A percentile compares a stretch with the other conserved stretches of the same genome.
phyloP scores from a whole-genome alignment of 371 early-diverging fungal genomes.

The Mucor sp. region DNA sequence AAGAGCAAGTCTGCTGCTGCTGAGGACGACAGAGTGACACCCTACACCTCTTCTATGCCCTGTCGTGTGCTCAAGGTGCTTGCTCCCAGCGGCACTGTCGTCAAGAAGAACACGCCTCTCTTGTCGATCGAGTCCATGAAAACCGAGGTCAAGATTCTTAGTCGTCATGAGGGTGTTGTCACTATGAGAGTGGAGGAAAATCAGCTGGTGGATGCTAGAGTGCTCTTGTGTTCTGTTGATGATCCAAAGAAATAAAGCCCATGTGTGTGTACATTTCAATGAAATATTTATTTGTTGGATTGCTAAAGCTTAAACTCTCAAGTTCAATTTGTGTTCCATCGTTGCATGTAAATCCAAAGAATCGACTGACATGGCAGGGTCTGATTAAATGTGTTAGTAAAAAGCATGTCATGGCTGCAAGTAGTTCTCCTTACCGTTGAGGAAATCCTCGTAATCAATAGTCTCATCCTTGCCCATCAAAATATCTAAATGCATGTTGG shows the following conservation, averaged over 20 bases:
- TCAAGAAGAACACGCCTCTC: constrained; percentile 64
- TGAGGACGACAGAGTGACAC: constrained; percentile 59
- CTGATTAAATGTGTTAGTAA: constrained; percentile 26
- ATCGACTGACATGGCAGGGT: constrained; percentile 63
- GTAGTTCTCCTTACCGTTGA: constrained; percentile 62
- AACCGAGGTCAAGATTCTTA: constrained; percentile 69
- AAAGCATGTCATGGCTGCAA: not conserved
- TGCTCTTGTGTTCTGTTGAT: constrained; percentile 63
- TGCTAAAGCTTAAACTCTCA: constrained; percentile 28
- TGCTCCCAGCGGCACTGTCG: constrained; percentile 53
- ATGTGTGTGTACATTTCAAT: not conserved
- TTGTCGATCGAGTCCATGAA: constrained; percentile 80
- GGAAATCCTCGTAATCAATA: constrained; percentile 90
- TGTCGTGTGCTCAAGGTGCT: constrained; percentile 68
- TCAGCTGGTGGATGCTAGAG: constrained; percentile 69
- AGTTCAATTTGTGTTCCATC: constrained; percentile 65
- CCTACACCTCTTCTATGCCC: constrained; percentile 78
- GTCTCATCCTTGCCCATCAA: constrained; percentile 85
- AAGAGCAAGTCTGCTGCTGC: constrained; percentile 42
- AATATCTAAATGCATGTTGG: constrained; percentile 85
- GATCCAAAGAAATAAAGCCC: constrained; percentile 24
- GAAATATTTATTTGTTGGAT: not conserved
- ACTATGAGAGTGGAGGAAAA: constrained; percentile 66
- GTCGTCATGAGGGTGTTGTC: constrained; percentile 65
- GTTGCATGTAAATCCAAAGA: constrained; percentile 63